These are phyloP conservation scores for Rickenella mellea DNA, from an alignment of 768 basidiomycete species.

Conservation along the genomic window DNA sequence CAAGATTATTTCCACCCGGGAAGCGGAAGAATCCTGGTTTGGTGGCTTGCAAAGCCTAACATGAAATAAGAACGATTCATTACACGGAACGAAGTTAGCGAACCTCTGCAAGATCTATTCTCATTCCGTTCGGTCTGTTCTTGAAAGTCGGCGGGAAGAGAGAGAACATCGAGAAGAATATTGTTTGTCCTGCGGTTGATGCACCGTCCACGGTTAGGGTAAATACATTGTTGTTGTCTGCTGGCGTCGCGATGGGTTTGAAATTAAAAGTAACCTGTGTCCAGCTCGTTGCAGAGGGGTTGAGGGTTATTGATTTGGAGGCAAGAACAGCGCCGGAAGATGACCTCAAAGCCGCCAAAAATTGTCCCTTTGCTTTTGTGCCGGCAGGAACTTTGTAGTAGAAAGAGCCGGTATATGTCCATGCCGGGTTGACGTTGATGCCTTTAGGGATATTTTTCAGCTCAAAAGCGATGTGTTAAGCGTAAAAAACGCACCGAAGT, in stretches of 20 bases:
- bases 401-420: constrained; percentile 52
- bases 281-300: constrained; percentile 37
- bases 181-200: constrained; percentile 27
- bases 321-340: constrained; percentile 35
- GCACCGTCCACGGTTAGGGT: constrained; percentile 40
- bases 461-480: not conserved
- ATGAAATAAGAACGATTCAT: not conserved
- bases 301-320: constrained; percentile 24
- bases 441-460: constrained; percentile 23
- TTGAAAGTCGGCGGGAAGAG: constrained; percentile 66
- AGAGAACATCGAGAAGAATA: constrained; percentile 53
- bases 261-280: constrained; percentile 33
- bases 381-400: constrained; percentile 43
- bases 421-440: constrained; percentile 41
- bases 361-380: constrained; percentile 26
- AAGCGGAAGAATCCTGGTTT: constrained; percentile 56
- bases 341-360: constrained; percentile 38
- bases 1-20: constrained; percentile 62
- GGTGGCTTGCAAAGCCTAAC: constrained; percentile 42
- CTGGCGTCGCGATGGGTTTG: constrained; percentile 30
- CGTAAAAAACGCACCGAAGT: constrained; percentile 31
- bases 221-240: constrained; percentile 40
- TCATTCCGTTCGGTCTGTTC: constrained; percentile 47
- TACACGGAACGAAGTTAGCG: constrained; percentile 5
- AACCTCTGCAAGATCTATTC: constrained; percentile 50